phyloP scores from a whole-genome alignment of 1,284 basidiomycete species.

The Afroboletus lepidellus region DNA sequence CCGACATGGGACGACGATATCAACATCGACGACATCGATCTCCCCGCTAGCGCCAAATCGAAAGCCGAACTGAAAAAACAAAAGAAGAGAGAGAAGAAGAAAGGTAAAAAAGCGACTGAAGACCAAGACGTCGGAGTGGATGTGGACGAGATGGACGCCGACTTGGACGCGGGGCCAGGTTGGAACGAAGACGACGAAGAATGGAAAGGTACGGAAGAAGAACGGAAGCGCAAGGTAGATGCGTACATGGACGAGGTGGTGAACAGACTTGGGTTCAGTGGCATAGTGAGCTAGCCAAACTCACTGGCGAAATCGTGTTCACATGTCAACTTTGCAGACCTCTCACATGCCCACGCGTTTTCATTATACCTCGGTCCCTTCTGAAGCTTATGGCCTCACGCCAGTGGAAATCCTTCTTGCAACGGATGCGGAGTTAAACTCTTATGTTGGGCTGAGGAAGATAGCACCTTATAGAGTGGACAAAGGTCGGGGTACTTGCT shows the following conservation, averaged over 20 bases:
- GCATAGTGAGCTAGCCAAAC: conserved; percentile 63
- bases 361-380: conserved; percentile 79
- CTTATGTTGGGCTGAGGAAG: conserved; percentile 86
- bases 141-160: conserved; percentile 74
- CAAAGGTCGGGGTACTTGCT: conserved; percentile 25
- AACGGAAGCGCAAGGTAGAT: conserved; percentile 77
- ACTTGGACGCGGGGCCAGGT: conserved; percentile 38
- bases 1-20: conserved; percentile 90
- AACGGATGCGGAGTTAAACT: conserved; percentile 91
- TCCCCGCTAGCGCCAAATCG: conserved; percentile 31
- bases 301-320: conserved; percentile 2
- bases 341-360: conserved; percentile 92
- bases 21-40: conserved; percentile 69
- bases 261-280: conserved; percentile 91
- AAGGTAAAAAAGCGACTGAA: conserved; percentile 47
- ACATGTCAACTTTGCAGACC: conserved; percentile 49
- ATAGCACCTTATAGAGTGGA: conserved; percentile 80
- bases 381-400: conserved; percentile 72
- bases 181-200: conserved; percentile 51
- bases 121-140: conserved; percentile 49
- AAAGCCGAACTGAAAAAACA: conserved; percentile 44
- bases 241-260: conserved; percentile 91
- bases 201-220: conserved; percentile 85
- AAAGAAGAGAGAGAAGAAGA: conserved; percentile 57
- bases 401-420: conserved; percentile 91